These are phyloP conservation scores for Allium sativum DNA, from an alignment of 106 monocot species.

Conservation along the genomic window DNA sequence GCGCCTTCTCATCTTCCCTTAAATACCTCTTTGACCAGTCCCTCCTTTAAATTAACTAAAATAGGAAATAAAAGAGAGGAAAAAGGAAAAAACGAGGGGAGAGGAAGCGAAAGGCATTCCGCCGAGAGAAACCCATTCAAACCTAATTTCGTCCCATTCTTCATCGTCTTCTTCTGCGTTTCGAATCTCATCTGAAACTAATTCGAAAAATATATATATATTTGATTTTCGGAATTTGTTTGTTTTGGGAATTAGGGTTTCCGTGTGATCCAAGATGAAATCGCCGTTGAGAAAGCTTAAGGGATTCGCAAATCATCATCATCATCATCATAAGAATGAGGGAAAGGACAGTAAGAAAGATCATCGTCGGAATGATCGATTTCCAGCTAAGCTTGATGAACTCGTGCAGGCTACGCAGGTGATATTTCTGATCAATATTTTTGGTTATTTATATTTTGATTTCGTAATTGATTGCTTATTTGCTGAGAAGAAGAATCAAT, in stretches of 20 bases:
- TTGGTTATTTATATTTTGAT: no score
- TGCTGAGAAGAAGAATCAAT: no score
- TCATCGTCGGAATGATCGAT: constrained; percentile 4
- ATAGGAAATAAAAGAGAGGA: background rate
- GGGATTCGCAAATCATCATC: background rate
- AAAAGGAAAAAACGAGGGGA: background rate
- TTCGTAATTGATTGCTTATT: no score
- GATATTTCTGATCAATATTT: background rate
- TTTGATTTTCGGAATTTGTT: background rate
- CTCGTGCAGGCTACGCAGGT: constrained; percentile 45
- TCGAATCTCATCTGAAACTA: background rate
- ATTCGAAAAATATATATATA: no score
- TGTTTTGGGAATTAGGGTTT: background rate
- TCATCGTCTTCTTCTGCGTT: background rate
- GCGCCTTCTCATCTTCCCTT: background rate
- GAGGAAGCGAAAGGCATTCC: background rate
- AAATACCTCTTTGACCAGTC: background rate
- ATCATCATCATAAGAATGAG: constrained; percentile 7
- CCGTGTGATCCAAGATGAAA: constrained; percentile 1
- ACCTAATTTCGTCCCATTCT: background rate
- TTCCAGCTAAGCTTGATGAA: constrained; percentile 39
- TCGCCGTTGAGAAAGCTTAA: constrained; percentile 9
- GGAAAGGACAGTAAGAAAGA: constrained; percentile 24
- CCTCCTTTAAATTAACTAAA: background rate
- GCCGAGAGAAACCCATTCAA: no score